Conservation (phyloP, 495 filamentous ascomycete genomes). For the Penicillium canescens region DNA sequence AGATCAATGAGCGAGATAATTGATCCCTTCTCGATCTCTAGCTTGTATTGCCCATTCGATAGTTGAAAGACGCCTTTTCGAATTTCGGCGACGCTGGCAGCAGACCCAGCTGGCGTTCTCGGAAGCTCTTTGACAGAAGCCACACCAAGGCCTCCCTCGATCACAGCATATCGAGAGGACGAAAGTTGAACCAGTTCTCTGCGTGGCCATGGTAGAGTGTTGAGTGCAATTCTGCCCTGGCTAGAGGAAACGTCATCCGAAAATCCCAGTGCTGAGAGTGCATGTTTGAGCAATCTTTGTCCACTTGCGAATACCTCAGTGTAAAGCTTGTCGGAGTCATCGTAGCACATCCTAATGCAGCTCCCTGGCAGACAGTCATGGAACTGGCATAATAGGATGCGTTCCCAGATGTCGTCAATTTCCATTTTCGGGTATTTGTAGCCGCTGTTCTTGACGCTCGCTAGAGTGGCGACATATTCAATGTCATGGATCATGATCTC, state of each 20-base stretch:
- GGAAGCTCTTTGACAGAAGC: slow-evolving; percentile 34
- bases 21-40: slow-evolving; percentile 68
- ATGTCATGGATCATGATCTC: slow-evolving; percentile 84
- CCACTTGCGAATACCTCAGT: slow-evolving; percentile 76
- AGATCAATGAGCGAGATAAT: slow-evolving; percentile 84
- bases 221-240: slow-evolving; percentile 55
- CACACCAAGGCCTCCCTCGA: slow-evolving; percentile 43
- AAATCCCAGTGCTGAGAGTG: slow-evolving; percentile 67
- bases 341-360: slow-evolving; percentile 94
- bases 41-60: slow-evolving; percentile 69
- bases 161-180: slow-evolving; percentile 46
- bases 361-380: slow-evolving; percentile 97
- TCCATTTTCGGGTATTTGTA: slow-evolving; percentile 92
- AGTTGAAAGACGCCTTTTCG: slow-evolving; percentile 70
- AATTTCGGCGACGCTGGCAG: slow-evolving; percentile 62
- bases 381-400: slow-evolving; percentile 84
- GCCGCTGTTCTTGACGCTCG: slow-evolving; percentile 59
- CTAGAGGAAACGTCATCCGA: slow-evolving; percentile 26
- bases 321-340: slow-evolving; percentile 88
- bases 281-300: slow-evolving; percentile 63
- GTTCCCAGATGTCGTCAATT: slow-evolving; percentile 94
- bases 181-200: slow-evolving; percentile 68
- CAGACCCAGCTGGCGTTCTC: slow-evolving; percentile 23
- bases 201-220: slow-evolving; percentile 82
- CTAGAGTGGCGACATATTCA: slow-evolving; percentile 84